Evolutionary conservation across 306 rosid genomes (phyloP).

Genomic region (Coriaria nepalensis): DNA sequence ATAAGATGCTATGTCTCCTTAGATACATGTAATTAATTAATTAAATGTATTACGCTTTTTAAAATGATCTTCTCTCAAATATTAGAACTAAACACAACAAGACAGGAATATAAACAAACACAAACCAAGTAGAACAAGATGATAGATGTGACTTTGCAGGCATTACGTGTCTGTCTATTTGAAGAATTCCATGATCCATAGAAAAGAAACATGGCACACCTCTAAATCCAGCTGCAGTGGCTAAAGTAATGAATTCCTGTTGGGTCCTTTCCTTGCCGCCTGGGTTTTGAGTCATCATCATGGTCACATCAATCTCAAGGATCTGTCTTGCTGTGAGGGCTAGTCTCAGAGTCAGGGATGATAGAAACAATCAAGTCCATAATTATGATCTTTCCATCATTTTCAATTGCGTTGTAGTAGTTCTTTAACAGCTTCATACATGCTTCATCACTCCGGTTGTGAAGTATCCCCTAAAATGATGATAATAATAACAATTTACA

Average conservation of each 20-base stretch:
- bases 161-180: slow-evolving; percentile 15
- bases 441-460: slow-evolving; percentile 24
- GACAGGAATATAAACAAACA: too few relatives aligned
- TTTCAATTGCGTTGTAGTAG: slow-evolving; percentile 29
- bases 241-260: slow-evolving; percentile 29
- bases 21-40: slow-evolving; percentile 29
- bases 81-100: too few relatives aligned
- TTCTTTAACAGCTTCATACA: slow-evolving; percentile 32
- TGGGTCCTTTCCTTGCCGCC: slow-evolving; percentile 46
- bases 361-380: slow-evolving; percentile 27
- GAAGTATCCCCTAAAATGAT: slow-evolving; percentile 26
- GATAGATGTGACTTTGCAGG: too few relatives aligned
- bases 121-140: too few relatives aligned
- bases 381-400: slow-evolving; percentile 41
- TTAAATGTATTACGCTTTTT: too few relatives aligned
- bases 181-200: slow-evolving; percentile 43
- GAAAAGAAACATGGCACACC: slow-evolving; percentile 22
- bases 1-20: slow-evolving; percentile 22
- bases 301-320: slow-evolving; percentile 17
- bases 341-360: slow-evolving; percentile 22
- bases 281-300: slow-evolving; percentile 40
- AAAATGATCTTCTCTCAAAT: too few relatives aligned
- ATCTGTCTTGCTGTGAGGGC: not conserved
- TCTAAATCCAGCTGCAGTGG: slow-evolving; percentile 35
- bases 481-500: not conserved